A percentile compares a stretch with the other conserved stretches of the same genome.
Conservation (phyloP, 2,329 filamentous ascomycete species). For the Xenoacremonium recifei region DNA sequence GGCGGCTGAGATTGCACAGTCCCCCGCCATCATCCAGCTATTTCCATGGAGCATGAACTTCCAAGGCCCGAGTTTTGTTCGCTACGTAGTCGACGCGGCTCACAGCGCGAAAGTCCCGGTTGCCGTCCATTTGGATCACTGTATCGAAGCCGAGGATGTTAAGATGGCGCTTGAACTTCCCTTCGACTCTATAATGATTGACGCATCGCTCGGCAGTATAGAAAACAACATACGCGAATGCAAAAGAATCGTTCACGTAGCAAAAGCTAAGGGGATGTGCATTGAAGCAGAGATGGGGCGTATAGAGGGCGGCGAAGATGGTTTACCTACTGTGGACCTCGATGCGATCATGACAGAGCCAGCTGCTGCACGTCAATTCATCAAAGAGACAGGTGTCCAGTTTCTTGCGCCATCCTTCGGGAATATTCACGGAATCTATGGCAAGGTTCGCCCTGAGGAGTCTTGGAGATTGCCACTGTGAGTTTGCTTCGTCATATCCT, state of each 20-base stretch:
- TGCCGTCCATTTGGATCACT: constrained; percentile 58
- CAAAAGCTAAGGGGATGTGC: constrained; percentile 57
- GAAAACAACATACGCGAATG: constrained; percentile 60
- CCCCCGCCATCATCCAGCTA: constrained; percentile 62
- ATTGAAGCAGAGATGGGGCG: constrained; percentile 63
- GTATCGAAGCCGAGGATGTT: constrained; percentile 34
- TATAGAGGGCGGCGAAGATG: constrained; percentile 7
- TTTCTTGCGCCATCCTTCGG: constrained; percentile 5
- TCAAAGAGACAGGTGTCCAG: constrained; percentile 2
- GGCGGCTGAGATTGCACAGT: constrained; percentile 58
- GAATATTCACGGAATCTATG: constrained; percentile 4
- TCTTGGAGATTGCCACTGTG: background rate
- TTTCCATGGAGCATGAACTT: constrained; percentile 66
- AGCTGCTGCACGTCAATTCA: constrained; percentile 1
- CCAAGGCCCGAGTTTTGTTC: constrained; percentile 47
- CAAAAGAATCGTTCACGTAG: constrained; percentile 55
- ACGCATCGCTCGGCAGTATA: constrained; percentile 64
- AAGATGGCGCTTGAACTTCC: constrained; percentile 33
- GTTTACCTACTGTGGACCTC: constrained; percentile 2
- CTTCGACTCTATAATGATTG: constrained; percentile 66
- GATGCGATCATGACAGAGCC: constrained; percentile 3
- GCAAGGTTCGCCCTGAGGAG: constrained; percentile 1
- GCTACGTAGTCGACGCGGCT: constrained; percentile 47
- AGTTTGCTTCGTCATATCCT: background rate
- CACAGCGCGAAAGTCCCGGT: constrained; percentile 50